phyloP scores from a whole-genome alignment of 768 basidiomycete species.

The Myochromella boudieri region DNA sequence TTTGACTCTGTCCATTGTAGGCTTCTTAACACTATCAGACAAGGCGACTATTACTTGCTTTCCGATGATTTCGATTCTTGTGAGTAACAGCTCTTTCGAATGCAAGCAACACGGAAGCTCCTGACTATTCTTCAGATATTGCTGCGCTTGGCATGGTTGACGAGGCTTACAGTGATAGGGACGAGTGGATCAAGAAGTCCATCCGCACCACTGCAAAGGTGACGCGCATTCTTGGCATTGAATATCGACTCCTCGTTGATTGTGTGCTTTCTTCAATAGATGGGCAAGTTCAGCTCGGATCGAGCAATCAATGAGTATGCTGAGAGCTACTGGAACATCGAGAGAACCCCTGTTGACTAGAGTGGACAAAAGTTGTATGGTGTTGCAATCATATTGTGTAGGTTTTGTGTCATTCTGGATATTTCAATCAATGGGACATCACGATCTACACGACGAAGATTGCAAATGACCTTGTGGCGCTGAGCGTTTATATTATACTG shows the following conservation, averaged over 20 bases:
- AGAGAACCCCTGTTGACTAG: conserved; percentile 35
- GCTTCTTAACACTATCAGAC: conserved; percentile 72
- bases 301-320: conserved; percentile 91
- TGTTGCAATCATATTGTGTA: too few species aligned
- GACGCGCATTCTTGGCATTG: neutral
- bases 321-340: conserved; percentile 83
- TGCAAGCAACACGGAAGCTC: neutral
- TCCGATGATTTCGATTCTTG: conserved; percentile 95
- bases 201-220: conserved; percentile 75
- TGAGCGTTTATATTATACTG: too few species aligned
- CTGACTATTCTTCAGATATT: conserved; percentile 51
- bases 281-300: conserved; percentile 98
- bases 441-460: too few species aligned
- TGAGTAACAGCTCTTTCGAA: conserved; percentile 32
- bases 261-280: conserved; percentile 36
- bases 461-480: too few species aligned
- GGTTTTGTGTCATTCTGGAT: too few species aligned
- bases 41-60: conserved; percentile 77
- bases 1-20: conserved; percentile 28
- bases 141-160: conserved; percentile 86
- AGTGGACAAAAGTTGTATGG: neutral
- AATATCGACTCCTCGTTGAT: neutral
- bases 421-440: too few species aligned
- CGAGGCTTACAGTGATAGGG: conserved; percentile 78
- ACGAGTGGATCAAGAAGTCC: conserved; percentile 91